Evolutionary conservation across 345 rosid genomes (phyloP).

Genomic region (Eucalyptus pauciflora): DNA sequence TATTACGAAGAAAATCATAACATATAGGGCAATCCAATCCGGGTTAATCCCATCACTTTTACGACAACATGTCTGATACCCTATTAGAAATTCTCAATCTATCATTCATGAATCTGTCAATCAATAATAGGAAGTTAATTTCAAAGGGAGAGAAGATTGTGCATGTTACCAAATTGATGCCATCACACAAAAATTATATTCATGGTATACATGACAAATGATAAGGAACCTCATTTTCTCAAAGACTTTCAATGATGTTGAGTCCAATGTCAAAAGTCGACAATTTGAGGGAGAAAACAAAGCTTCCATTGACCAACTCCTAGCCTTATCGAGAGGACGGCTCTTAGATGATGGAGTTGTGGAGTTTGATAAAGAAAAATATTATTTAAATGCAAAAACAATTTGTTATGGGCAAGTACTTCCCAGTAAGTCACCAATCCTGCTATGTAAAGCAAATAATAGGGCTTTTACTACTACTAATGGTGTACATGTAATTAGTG

Average conservation of each 20-base stretch:
- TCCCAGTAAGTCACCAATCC: too few relatives aligned
- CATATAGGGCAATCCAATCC: not conserved
- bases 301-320: not conserved
- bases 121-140: not conserved
- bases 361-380: too few relatives aligned
- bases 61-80: rapidly evolving
- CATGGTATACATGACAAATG: not conserved
- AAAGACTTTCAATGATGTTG: not conserved
- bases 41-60: not conserved
- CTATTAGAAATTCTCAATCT: not conserved
- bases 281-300: not conserved
- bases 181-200: not conserved
- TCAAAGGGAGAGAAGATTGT: not conserved
- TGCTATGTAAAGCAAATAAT: too few relatives aligned
- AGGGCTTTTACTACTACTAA: too few relatives aligned
- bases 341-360: not conserved
- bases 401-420: too few relatives aligned
- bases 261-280: not conserved
- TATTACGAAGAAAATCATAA: not conserved
- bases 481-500: too few relatives aligned
- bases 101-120: not conserved
- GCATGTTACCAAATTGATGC: not conserved
- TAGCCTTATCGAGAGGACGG: not conserved
- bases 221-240: not conserved
- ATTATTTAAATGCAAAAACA: too few relatives aligned